Base-by-base conservation (phyloP, 805 yeast species). In the Nadsonia fulvescens region DNA sequence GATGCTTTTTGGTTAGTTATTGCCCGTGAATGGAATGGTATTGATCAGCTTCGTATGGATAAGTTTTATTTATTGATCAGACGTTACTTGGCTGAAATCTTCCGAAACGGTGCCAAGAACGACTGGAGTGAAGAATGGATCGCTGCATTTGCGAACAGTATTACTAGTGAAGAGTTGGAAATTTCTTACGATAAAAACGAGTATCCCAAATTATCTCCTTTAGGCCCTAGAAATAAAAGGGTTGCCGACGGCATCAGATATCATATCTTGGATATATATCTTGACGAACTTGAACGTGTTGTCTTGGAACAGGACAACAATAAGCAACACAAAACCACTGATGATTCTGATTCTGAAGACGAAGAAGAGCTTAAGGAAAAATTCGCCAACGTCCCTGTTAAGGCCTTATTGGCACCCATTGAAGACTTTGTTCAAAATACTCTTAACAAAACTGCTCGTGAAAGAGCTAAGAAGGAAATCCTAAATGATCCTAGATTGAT, bases 1-100 rank as follows among this genome's bases (percentile, higher is more conserved):
- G 57, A 63, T 25, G 75, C 92, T 1, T 89, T 81, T 46, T 89
- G 94, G 93, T 52, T 51, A 14, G 64, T 86, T 10, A 64, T 82
- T 40, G 55, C 63, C 32, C 59, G 69, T 31, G 93, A 89, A 49
- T 89, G 96, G 96, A 61, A 67, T 27, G 57, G 59, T 5, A 63
- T 89, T 29, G 96, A 86, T 51, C 73, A 75, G 31, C 60, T 58
- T 66, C 69, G 98, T 53, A 46, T 83, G 29, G 94, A 89, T 51
- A 89, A 89, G 53, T 89, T 63, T 50, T 67, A 77, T 39, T 51
- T 83, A 51, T 55, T 89, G 38, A 63, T 83, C 35, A 70, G 98
- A 58, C 62, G 82, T 42, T 75, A 70, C 5, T 49, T 79, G 14
- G 65, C 68, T 35, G 73, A 68, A 40, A 68, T 65, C 37, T 56